Conservation (phyloP, 208 protist genomes). For the Leishmania lainsoni region DNA sequence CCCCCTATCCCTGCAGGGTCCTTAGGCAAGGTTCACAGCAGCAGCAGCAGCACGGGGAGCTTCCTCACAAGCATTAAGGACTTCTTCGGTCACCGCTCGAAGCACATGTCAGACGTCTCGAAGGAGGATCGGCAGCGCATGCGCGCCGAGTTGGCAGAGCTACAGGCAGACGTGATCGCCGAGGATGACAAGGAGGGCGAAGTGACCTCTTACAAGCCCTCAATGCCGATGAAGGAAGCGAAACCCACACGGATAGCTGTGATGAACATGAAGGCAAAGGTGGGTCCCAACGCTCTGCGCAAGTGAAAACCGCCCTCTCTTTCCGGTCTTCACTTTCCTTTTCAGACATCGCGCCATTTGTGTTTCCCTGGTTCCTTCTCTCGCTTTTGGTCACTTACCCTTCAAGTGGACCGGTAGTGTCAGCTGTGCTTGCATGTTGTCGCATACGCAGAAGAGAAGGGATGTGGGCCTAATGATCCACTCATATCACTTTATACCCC, state of each 20-base stretch:
- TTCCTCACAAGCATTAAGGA: constrained; percentile 34
- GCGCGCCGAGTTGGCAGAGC: constrained; percentile 58
- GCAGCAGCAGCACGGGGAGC: constrained; percentile 24
- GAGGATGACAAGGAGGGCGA: constrained; percentile 75
- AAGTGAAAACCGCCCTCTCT: constrained; percentile 25
- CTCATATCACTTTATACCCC: neutral
- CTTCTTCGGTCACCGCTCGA: constrained; percentile 31
- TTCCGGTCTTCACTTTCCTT: neutral
- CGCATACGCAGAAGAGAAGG: neutral
- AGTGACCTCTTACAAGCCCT: constrained; percentile 59
- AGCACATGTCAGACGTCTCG: constrained; percentile 29
- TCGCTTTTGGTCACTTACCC: neutral
- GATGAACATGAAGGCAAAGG: constrained; percentile 79
- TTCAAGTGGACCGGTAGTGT: no score
- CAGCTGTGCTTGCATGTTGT: neutral
- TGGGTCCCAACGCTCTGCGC: constrained; percentile 67
- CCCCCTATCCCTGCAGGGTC: neutral
- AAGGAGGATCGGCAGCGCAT: constrained; percentile 53
- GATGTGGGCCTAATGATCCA: neutral
- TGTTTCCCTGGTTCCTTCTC: neutral
- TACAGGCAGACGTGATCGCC: constrained; percentile 61
- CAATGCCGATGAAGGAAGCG: constrained; percentile 43
- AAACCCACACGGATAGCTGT: constrained; percentile 50
- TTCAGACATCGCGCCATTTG: neutral
- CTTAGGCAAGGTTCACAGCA: constrained; percentile 10